A percentile compares a stretch with the other conserved stretches of the same genome.
phyloP scores from a whole-genome alignment of 192 early-diverging fungal genomes.

The Backusella psychrophila region DNA sequence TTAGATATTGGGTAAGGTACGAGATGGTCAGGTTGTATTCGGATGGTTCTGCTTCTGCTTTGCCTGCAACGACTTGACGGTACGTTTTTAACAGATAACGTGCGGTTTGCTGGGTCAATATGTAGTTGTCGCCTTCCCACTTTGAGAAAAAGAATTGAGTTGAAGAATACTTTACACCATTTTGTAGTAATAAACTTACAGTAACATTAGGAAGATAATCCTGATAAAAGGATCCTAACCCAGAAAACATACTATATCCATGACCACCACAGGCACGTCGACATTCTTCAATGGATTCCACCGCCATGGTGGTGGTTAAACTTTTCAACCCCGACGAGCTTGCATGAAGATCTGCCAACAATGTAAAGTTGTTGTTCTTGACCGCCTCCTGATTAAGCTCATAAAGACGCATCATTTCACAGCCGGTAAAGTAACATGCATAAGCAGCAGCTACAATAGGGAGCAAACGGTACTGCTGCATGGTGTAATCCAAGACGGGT shows the following conservation, averaged over 20 bases:
- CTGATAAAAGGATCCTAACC: constrained; percentile 63
- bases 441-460: constrained; percentile 71
- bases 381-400: constrained; percentile 56
- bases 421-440: constrained; percentile 68
- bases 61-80: constrained; percentile 50
- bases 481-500: constrained; percentile 72
- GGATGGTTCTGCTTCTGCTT: constrained; percentile 42
- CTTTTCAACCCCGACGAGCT: constrained; percentile 76
- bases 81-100: constrained; percentile 75
- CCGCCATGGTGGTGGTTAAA: constrained; percentile 62
- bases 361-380: constrained; percentile 54
- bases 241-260: constrained; percentile 72
- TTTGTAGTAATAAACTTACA: neutral
- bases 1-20: constrained; percentile 47
- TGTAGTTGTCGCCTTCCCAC: constrained; percentile 85
- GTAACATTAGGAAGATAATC: constrained; percentile 74
- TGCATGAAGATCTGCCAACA: constrained; percentile 77
- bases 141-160: neutral
- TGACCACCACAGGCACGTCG: constrained; percentile 76
- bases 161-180: neutral
- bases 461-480: constrained; percentile 76
- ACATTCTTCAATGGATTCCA: constrained; percentile 73
- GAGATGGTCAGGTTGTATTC: constrained; percentile 43
- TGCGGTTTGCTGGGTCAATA: constrained; percentile 82
- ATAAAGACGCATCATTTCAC: constrained; percentile 62